Evolutionary conservation across 805 yeast species (phyloP).

Genomic region (Starmerella riodocensis): DNA sequence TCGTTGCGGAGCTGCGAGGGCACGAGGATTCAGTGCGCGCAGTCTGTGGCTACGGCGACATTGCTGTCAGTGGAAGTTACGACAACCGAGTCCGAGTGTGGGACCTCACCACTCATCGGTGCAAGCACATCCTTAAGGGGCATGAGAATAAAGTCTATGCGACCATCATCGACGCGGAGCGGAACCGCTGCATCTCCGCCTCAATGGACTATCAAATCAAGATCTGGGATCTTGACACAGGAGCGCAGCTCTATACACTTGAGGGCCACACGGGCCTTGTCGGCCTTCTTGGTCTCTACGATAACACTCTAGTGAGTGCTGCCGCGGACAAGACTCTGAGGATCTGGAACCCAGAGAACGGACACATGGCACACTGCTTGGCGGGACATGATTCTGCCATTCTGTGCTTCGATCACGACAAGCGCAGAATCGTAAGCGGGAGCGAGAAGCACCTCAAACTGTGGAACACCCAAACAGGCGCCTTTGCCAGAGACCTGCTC

Average conservation of each 20-base stretch:
- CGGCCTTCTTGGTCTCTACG: conserved; percentile 68
- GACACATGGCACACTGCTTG: conserved; percentile 52
- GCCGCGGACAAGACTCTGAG: conserved; percentile 90
- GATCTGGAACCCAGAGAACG: conserved; percentile 79
- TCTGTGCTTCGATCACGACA: conserved; percentile 85
- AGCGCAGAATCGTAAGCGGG: conserved; percentile 74
- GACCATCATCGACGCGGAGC: conserved; percentile 64
- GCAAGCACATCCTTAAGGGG: conserved; percentile 62
- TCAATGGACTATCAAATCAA: conserved; percentile 79
- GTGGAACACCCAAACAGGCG: conserved; percentile 64
- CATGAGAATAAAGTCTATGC: conserved; percentile 81
- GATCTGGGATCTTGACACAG: conserved; percentile 78
- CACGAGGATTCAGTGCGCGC: conserved; percentile 76
- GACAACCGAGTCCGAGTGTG: conserved; percentile 85
- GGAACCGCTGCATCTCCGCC: conserved; percentile 77
- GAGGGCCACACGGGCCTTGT: conserved; percentile 86
- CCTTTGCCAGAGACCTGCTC: conserved; percentile 54
- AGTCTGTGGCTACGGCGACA: conserved; percentile 72
- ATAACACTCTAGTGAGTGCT: conserved; percentile 71
- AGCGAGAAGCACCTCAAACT: conserved; percentile 75
- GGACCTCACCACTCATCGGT: conserved; percentile 66
- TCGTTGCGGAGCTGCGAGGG: conserved; percentile 56
- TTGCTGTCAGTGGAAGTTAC: conserved; percentile 78
- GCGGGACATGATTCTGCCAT: conserved; percentile 75
- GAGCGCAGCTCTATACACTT: conserved; percentile 52